Conservation (phyloP, 495 filamentous ascomycete species). For the Trichoderma orchidacearum region DNA sequence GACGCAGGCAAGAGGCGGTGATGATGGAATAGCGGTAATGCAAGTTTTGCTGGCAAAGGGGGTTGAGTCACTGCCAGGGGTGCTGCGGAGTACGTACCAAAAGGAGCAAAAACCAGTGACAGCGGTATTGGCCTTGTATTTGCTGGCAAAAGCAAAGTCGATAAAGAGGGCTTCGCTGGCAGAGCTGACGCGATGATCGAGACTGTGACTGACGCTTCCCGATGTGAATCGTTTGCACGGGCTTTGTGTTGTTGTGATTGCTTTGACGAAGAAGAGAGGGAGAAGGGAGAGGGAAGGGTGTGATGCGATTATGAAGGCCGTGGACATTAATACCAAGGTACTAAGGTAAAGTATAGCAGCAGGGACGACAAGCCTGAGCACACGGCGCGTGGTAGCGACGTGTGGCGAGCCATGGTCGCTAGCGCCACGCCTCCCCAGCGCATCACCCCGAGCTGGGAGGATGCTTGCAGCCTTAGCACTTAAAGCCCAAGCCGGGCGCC, state of each 20-base stretch:
- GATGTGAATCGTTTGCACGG: slow-evolving; percentile 22
- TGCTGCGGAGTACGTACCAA: slow-evolving; percentile 15
- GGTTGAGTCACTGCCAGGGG: slow-evolving; percentile 26
- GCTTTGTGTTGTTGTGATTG: slow-evolving; percentile 29
- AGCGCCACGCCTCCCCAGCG: background rate
- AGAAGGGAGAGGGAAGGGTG: slow-evolving; percentile 7
- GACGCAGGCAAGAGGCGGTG: background rate
- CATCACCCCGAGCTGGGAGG: background rate
- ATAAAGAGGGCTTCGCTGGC: slow-evolving; percentile 17
- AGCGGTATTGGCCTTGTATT: background rate
- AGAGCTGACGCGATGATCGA: slow-evolving; percentile 36
- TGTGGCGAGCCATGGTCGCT: background rate
- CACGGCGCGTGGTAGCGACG: too few species aligned
- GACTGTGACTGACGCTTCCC: slow-evolving; percentile 41
- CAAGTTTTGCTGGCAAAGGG: background rate
- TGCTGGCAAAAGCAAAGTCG: background rate
- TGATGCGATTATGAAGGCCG: slow-evolving; percentile 1
- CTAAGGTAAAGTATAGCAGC: background rate
- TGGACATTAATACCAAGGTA: background rate
- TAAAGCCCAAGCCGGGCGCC: background rate
- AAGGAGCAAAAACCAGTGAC: background rate
- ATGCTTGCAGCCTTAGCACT: background rate
- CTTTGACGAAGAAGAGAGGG: slow-evolving; percentile 21
- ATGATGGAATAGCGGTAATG: background rate
- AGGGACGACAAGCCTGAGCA: background rate